A percentile compares a stretch with the other conserved stretches of the same genome.
phyloP scores from a whole-genome alignment of 139 green algal genomes.

The Chlamydomonas asymmetrica region DNA sequence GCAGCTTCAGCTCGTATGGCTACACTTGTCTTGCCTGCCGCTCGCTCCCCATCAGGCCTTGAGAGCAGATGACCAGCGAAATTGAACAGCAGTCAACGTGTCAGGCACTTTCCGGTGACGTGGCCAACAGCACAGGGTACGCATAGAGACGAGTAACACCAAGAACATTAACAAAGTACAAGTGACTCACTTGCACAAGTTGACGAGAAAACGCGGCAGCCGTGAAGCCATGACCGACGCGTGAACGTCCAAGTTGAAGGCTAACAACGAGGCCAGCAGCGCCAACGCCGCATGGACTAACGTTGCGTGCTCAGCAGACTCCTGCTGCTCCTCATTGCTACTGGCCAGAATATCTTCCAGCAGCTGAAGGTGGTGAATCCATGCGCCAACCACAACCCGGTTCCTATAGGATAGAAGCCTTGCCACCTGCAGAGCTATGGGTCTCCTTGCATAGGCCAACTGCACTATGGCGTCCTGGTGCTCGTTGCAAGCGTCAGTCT shows the following conservation, averaged over 20 bases:
- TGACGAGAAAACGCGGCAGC: constrained; percentile 11
- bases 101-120: not conserved
- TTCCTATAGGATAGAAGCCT: too few relatives aligned
- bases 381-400: too few relatives aligned
- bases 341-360: too few relatives aligned
- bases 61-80: not conserved
- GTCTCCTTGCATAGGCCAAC: too few relatives aligned
- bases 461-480: too few relatives aligned
- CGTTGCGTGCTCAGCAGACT: too few relatives aligned
- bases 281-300: constrained; percentile 14
- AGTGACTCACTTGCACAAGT: constrained; percentile 10
- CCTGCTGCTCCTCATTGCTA: too few relatives aligned
- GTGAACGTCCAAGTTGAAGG: constrained; percentile 33
- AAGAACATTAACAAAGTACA: not conserved
- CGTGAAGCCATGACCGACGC: constrained; percentile 16
- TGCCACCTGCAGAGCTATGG: too few relatives aligned
- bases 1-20: constrained; percentile 29
- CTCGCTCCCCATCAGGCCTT: not conserved
- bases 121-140: too few relatives aligned
- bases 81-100: not conserved
- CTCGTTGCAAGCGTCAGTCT: too few relatives aligned
- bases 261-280: constrained; percentile 26
- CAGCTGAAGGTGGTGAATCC: too few relatives aligned
- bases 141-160: not conserved
- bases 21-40: not conserved